Evolutionary conservation across 1,284 basidiomycete genomes (phyloP).

Genomic region (Tremellales sp.): DNA sequence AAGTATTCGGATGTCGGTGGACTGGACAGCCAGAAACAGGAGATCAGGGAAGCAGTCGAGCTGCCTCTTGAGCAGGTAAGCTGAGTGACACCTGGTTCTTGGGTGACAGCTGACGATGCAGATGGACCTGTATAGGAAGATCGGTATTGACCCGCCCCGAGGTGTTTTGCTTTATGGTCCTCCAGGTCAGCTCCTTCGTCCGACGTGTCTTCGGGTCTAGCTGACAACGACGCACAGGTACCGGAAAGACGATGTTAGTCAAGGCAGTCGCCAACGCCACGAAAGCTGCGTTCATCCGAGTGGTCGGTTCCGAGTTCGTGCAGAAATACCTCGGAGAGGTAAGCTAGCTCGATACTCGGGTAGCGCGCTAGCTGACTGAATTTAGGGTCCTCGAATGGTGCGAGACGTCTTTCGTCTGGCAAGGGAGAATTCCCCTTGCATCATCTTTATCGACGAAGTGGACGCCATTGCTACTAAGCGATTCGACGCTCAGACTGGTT

Average conservation of each 20-base stretch:
- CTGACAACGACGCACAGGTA: slow-evolving; percentile 57
- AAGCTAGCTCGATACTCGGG: neutral
- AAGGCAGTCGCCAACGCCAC: slow-evolving; percentile 98
- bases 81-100: neutral
- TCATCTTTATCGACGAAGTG: slow-evolving; percentile 99
- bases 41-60: slow-evolving; percentile 98
- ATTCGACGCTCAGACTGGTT: slow-evolving; percentile 99
- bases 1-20: slow-evolving; percentile 89
- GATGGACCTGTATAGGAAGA: slow-evolving; percentile 98
- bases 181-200: slow-evolving; percentile 58
- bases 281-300: slow-evolving; percentile 94
- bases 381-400: slow-evolving; percentile 93
- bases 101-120: slow-evolving; percentile 49
- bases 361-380: slow-evolving; percentile 2
- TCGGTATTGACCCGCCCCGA: slow-evolving; percentile 96
- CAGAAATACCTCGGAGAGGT: slow-evolving; percentile 97
- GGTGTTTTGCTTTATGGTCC: slow-evolving; percentile 92
- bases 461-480: slow-evolving; percentile 99
- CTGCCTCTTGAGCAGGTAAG: slow-evolving; percentile 72
- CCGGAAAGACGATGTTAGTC: slow-evolving; percentile 98
- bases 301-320: slow-evolving; percentile 97
- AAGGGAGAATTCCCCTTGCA: slow-evolving; percentile 93
- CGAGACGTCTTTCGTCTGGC: slow-evolving; percentile 98
- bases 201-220: neutral
- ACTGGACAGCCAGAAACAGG: slow-evolving; percentile 97